Evolutionary conservation across 2,329 filamentous ascomycete genomes (phyloP), one percentile per base, ranked within the genome.

Genomic region (Endothia cerciana): DNA sequence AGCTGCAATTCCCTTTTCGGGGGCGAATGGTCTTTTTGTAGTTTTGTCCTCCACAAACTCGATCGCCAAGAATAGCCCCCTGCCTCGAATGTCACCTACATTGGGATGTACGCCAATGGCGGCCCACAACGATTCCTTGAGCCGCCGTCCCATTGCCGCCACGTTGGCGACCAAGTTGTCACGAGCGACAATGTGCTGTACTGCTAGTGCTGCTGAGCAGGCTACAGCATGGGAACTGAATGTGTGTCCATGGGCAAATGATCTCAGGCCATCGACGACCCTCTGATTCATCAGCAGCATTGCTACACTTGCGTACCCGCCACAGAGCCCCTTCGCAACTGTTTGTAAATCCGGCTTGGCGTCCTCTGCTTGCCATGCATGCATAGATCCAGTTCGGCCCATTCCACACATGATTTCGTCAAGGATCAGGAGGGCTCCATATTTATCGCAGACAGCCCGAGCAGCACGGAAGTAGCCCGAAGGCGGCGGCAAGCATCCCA

Each of bases 361-460:
- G 53, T 51, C 57, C 36, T 88, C 83, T 58, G 86, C 80, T 70
- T 89, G 81, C 83, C 86, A 91, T 1, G 86, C 85, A 76, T 91
- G 84, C 69, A 89, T 75, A 4, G 78, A 82, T 0, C 87, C 88
- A 0, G 82, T 83, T 1, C 87, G 78, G 1, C 88, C 88, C 75
- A 85, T 84, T 2, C 89, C 89, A 58, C 85, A 89, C 89, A 93
- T 92, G 55, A 93, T 83, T 61, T 94, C 92, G 72, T 95, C 92
- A 0, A 94, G 77, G 56, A 94, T 89, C n/a, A 95, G 80, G 0
- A 95, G 83, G 0, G 89, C 87, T 0, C 89, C 91, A 72, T 94
- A 82, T 67, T 85, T 86, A 62, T 89, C 83, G 74, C 92, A 95
- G 40, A 41, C 8, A 15, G 40, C 3, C 11, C 40, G 40, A 15